Conservation (phyloP, 768 basidiomycete genomes). For the Leccinum boreale region DNA sequence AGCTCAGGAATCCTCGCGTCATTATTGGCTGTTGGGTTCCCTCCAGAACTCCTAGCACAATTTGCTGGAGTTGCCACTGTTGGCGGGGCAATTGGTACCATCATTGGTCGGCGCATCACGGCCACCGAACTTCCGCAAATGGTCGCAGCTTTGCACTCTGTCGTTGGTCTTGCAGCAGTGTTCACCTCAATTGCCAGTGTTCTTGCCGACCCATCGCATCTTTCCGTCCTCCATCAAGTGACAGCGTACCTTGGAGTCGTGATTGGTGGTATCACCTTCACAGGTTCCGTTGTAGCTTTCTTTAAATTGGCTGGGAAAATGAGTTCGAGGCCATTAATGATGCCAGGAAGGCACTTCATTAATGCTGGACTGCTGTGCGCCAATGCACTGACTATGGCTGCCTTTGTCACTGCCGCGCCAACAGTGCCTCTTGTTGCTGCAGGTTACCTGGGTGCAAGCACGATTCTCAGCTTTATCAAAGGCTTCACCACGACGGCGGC, state of each 20-base stretch:
- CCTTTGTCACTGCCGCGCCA: conserved; percentile 69
- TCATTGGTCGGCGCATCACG: conserved; percentile 80
- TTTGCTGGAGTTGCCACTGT: conserved; percentile 74
- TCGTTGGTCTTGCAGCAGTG: conserved; percentile 87
- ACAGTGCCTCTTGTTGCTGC: conserved; percentile 73
- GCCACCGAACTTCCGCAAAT: conserved; percentile 87
- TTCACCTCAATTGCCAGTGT: conserved; percentile 84
- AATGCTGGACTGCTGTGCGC: conserved; percentile 69
- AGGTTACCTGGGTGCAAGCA: conserved; percentile 69
- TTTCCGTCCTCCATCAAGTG: conserved; percentile 70
- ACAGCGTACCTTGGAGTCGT: conserved; percentile 85
- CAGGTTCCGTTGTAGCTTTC: conserved; percentile 87
- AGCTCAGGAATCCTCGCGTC: conserved; percentile 78
- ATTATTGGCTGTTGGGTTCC: conserved; percentile 79
- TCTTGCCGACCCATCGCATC: conserved; percentile 63
- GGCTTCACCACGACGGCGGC: conserved; percentile 87
- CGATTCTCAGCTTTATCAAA: conserved; percentile 77
- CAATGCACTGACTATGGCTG: conserved; percentile 71
- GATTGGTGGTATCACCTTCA: conserved; percentile 88
- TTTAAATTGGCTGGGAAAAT: conserved; percentile 82
- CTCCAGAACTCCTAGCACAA: conserved; percentile 68
- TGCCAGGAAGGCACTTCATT: conserved; percentile 77
- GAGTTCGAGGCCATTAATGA: conserved; percentile 65
- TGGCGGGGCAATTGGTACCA: conserved; percentile 66
- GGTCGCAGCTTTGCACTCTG: conserved; percentile 79